These are phyloP conservation scores for Lichina pygmaea DNA, from an alignment of 495 filamentous ascomycete species.

Conservation along the genomic window DNA sequence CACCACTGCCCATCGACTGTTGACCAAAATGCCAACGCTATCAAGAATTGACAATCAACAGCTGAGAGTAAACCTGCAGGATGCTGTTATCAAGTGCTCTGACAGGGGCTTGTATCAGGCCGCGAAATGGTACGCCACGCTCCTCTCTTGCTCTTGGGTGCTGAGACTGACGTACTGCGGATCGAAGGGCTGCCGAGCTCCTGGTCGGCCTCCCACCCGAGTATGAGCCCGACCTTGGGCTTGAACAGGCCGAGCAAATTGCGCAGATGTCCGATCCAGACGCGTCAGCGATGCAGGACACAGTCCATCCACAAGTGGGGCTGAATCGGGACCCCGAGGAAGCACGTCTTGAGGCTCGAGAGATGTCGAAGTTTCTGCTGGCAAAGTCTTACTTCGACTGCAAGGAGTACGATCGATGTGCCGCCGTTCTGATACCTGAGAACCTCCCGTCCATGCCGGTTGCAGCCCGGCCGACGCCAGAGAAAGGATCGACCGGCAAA, in stretches of 20 bases:
- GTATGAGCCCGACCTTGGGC: background rate
- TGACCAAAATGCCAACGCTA: constrained; percentile 8
- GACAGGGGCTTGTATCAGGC: constrained; percentile 91
- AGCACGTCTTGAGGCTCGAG: constrained; percentile 49
- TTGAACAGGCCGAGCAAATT: constrained; percentile 5
- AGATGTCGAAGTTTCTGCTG: constrained; percentile 60
- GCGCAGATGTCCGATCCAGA: constrained; percentile 18
- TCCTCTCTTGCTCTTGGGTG: background rate
- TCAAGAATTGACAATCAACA: constrained; percentile 12
- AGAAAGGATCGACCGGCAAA: constrained; percentile 22
- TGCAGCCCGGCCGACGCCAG: constrained; percentile 7
- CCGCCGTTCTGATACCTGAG: constrained; percentile 37
- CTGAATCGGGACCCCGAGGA: constrained; percentile 34
- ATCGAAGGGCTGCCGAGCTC: constrained; percentile 71
- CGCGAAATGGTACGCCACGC: constrained; percentile 57
- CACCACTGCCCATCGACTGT: too few relatives aligned
- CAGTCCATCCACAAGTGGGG: constrained; percentile 18
- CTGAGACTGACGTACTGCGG: constrained; percentile 3
- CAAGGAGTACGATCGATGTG: constrained; percentile 82
- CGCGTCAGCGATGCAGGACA: constrained; percentile 22
- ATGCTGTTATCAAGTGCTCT: constrained; percentile 68
- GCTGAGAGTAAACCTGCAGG: constrained; percentile 41
- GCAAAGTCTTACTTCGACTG: constrained; percentile 93
- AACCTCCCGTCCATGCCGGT: background rate
- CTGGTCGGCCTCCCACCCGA: constrained; percentile 41